Base-by-base conservation (phyloP, 1,139 yeast species). In the Debaryomycetaceae sp. region DNA sequence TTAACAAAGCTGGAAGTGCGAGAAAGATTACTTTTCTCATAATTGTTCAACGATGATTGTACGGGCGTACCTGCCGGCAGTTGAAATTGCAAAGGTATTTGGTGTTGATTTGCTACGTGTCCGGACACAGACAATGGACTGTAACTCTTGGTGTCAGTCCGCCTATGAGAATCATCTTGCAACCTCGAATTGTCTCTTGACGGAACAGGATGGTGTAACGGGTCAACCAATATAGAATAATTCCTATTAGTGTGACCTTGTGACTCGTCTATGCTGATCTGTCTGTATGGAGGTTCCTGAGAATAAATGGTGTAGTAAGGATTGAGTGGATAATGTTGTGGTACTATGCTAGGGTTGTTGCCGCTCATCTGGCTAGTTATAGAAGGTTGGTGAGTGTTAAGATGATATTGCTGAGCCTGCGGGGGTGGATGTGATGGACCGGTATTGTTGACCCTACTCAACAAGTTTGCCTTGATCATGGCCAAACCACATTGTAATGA, bases 301-400 rank as follows among this genome's bases (percentile, higher is more conserved):
- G 41, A 55, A 41, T 39, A 39, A 6, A 39, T 31, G 14, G 69
- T 52, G 50, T 68, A 69, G 48, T 69, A 68, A 1, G 72, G 73
- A 45, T 69, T 68, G 36, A 69, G 51, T 1, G 75, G 72, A 43
- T 69, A 69, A 40, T 60, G 65, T 50, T 69, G 74, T 3, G 72
- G 71, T 6, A 65, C 63, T 34, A 54, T 51, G 55, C 52, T 56
- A n/a, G 60, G 45, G 42, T 45, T 52, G 9, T 62, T 55, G 8
- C 62, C 52, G 44, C 54, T 51, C 36, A 58, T 50, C 37, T 54
- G 55, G 23, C 36, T 43, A 3, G 31, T 27, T 27, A 27, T 8
- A 11, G 31, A 27, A 23, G 33, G 37, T 5, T 39, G 42, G 13
- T 39, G 22, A 13, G n/a, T 39, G 24, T 36, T 22, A 20, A 39